Evolutionary conservation across 2,329 filamentous ascomycete genomes (phyloP).

Genomic region (Stagonosporopsis cucurbitacearum): DNA sequence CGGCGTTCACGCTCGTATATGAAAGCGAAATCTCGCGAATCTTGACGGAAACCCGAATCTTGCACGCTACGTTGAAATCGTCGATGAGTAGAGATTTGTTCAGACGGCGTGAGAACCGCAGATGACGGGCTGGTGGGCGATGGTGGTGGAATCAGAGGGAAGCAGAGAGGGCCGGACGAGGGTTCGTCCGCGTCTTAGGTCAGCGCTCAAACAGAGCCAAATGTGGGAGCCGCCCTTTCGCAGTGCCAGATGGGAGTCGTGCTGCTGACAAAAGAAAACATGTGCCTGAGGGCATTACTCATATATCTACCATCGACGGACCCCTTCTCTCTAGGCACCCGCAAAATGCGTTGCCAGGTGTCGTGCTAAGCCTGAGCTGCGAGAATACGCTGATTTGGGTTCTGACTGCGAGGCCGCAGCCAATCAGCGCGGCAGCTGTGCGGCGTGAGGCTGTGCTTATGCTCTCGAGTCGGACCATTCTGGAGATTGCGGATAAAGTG

Average conservation of each 20-base stretch:
- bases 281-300: slow-evolving; percentile 9
- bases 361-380: slow-evolving; percentile 9
- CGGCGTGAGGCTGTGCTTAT: slow-evolving; percentile 15
- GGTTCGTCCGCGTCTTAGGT: slow-evolving; percentile 16
- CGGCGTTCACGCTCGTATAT: slow-evolving; percentile 8
- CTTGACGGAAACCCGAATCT: neutral
- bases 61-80: neutral
- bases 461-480: slow-evolving; percentile 5
- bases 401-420: slow-evolving; percentile 1
- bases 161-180: slow-evolving; percentile 14
- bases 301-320: slow-evolving; percentile 2
- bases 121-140: slow-evolving; percentile 5
- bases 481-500: slow-evolving; percentile 15
- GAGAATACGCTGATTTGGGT: slow-evolving; percentile 7
- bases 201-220: neutral
- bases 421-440: slow-evolving; percentile 5
- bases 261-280: slow-evolving; percentile 9
- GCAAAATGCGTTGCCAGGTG: slow-evolving; percentile 1
- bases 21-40: neutral
- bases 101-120: neutral
- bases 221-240: neutral
- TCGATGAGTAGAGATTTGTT: neutral
- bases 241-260: neutral
- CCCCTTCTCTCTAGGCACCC: slow-evolving; percentile 8
- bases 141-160: slow-evolving; percentile 14